Percentiles rank a stretch among this genome's conserved stretches.
These are phyloP conservation scores for Lentinula aciculospora DNA, from an alignment of 768 basidiomycete species.

Conservation along the genomic window DNA sequence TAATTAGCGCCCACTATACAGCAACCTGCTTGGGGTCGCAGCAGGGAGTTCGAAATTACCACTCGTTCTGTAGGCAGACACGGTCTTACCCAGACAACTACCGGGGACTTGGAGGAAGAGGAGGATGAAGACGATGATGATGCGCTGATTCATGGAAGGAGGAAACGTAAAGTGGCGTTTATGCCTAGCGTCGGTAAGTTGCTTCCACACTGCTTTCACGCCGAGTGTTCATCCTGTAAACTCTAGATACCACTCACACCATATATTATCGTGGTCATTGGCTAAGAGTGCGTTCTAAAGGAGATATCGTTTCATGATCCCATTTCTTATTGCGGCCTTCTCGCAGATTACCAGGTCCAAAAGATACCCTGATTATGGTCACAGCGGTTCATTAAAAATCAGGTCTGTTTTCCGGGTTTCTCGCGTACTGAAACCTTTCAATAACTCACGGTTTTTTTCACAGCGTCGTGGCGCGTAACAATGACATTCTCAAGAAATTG, in stretches of 20 bases:
- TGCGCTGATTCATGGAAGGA: slow-evolving; percentile 57
- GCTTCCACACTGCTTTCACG: slow-evolving; percentile 10
- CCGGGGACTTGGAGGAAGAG: slow-evolving; percentile 79
- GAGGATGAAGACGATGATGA: slow-evolving; percentile 58
- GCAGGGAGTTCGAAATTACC: slow-evolving; percentile 86
- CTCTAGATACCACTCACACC: slow-evolving; percentile 76
- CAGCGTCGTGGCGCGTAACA: slow-evolving; percentile 84
- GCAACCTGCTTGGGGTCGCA: slow-evolving; percentile 90
- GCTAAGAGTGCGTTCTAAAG: slow-evolving; percentile 56
- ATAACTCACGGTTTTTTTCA: slow-evolving; percentile 6
- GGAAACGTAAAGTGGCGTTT: slow-evolving; percentile 77
- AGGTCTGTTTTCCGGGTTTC: slow-evolving; percentile 38
- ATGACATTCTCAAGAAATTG: slow-evolving; percentile 82
- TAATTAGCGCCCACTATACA: slow-evolving; percentile 22
- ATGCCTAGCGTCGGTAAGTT: slow-evolving; percentile 75
- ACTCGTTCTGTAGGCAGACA: slow-evolving; percentile 67
- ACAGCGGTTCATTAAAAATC: slow-evolving; percentile 71
- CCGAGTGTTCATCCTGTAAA: neutral
- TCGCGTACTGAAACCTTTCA: slow-evolving; percentile 12
- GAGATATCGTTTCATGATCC: neutral
- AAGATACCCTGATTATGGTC: slow-evolving; percentile 71
- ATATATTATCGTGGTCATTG: slow-evolving; percentile 89
- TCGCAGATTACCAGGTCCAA: slow-evolving; percentile 74
- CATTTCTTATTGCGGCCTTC: neutral
- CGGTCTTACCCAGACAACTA: slow-evolving; percentile 58